Evolutionary conservation across 257 asterid genomes (phyloP).

Genomic region (Nicotiana tomentosiformis): DNA sequence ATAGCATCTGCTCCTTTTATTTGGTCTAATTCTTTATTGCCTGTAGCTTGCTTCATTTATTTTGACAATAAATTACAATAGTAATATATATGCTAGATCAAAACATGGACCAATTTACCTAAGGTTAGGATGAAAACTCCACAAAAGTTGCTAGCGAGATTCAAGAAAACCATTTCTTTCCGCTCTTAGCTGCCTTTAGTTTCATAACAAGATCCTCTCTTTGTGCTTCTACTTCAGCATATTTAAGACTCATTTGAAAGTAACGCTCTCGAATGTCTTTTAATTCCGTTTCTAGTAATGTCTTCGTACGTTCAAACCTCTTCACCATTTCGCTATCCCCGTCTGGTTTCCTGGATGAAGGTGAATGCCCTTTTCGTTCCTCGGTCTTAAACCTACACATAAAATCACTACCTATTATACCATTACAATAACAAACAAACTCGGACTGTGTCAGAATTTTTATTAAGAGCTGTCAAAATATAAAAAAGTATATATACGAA

Average conservation of each 20-base stretch:
- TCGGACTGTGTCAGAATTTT: neutral
- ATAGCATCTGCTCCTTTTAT: neutral
- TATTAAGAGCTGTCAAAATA: no score
- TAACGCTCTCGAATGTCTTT: conserved; percentile 75
- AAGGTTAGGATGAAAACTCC: neutral
- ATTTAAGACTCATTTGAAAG: conserved; percentile 82
- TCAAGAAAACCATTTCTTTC: conserved; percentile 68
- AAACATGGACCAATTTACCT: conserved; percentile 2
- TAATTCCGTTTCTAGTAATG: conserved; percentile 71
- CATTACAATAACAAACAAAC: neutral
- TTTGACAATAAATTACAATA: neutral
- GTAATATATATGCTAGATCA: neutral
- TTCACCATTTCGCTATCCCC: conserved; percentile 27
- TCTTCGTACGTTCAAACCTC: conserved; percentile 56
- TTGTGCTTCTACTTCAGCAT: conserved; percentile 83
- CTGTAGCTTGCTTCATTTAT: neutral
- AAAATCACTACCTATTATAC: neutral
- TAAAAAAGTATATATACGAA: no score
- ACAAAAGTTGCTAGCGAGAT: neutral
- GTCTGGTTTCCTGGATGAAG: conserved; percentile 20
- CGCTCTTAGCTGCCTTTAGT: conserved; percentile 51
- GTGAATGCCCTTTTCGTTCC: conserved; percentile 20
- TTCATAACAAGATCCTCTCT: conserved; percentile 94
- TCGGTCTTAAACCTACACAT: conserved; percentile 25
- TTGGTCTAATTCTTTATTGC: neutral